These are phyloP conservation scores for Annona cherimola DNA, from an alignment of 164 flowering plant genomes.

Conservation along the genomic window DNA sequence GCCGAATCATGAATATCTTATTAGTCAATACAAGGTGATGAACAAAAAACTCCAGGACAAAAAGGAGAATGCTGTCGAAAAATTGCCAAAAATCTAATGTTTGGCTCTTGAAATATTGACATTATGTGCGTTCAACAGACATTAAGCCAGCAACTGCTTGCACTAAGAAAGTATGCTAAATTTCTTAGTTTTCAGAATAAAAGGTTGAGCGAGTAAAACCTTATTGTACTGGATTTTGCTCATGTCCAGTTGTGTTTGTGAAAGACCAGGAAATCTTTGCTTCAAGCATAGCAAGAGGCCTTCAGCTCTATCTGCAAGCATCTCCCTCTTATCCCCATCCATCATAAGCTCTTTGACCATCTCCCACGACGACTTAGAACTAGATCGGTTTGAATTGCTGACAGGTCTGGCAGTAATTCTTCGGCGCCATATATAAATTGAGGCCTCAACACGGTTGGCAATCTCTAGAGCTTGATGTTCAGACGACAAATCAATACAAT, in stretches of 20 bases:
- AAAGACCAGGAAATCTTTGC: conserved; percentile 78
- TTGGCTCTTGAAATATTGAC: background rate
- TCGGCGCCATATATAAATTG: conserved; percentile 78
- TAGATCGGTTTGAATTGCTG: conserved; percentile 36
- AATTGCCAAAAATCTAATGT: background rate
- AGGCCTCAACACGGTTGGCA: conserved; percentile 87
- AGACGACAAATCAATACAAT: conserved; percentile 80
- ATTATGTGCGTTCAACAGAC: background rate
- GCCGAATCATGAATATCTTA: too few species aligned
- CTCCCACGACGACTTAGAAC: conserved; percentile 80
- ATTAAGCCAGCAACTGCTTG: background rate
- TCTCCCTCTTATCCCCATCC: conserved; percentile 75
- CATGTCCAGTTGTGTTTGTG: conserved; percentile 82
- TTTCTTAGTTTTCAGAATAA: background rate
- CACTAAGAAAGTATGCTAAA: background rate
- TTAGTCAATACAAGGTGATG: background rate
- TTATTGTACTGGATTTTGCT: conserved; percentile 93
- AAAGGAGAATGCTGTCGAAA: background rate
- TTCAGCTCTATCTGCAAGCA: conserved; percentile 87
- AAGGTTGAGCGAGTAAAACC: conserved; percentile 32
- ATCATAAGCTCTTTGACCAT: conserved; percentile 80
- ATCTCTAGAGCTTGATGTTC: conserved; percentile 85
- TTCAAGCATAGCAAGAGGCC: conserved; percentile 78
- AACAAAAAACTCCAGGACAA: background rate
- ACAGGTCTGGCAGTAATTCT: conserved; percentile 41